These are phyloP conservation scores for Gracilariopsis chorda DNA, from an alignment of 23 red algal genomes.

Conservation along the genomic window DNA sequence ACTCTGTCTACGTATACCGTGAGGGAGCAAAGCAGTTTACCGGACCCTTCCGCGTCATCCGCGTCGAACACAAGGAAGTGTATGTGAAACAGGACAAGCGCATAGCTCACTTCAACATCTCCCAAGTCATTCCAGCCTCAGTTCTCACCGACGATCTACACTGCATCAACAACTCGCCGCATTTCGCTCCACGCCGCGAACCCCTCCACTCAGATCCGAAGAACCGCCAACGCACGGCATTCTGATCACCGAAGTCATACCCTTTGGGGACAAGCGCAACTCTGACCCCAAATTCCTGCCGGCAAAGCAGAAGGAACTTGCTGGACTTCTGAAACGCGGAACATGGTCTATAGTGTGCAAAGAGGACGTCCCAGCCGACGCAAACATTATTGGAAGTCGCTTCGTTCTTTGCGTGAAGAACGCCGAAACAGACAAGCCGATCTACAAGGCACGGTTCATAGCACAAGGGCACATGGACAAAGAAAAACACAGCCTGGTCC, in stretches of 20 bases:
- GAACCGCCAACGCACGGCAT: neutral
- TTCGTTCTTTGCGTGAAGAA: conserved; percentile 42
- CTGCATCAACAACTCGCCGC: neutral
- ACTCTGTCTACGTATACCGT: neutral
- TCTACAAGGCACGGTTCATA: conserved; percentile 41
- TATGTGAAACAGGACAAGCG: conserved; percentile 17
- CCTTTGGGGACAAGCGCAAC: neutral
- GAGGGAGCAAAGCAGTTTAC: neutral
- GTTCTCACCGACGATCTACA: neutral
- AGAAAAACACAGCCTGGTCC: conserved; percentile 1
- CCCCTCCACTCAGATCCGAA: too few species aligned
- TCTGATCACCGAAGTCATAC: neutral
- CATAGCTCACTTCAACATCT: neutral
- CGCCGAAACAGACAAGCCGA: neutral
- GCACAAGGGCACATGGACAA: conserved; percentile 4
- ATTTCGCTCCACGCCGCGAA: neutral
- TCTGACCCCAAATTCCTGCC: neutral
- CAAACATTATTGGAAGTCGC: conserved; percentile 34
- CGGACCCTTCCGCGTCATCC: neutral
- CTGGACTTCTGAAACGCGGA: neutral
- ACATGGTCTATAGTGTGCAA: conserved; percentile 2
- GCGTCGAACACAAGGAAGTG: neutral
- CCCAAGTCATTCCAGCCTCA: conserved; percentile 1
- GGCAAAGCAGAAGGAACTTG: conserved; percentile 12
- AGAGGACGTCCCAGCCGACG: neutral